Evolutionary conservation across 176 grass and related monocot species (phyloP).

Genomic region (Cenchrus fungigraminus): DNA sequence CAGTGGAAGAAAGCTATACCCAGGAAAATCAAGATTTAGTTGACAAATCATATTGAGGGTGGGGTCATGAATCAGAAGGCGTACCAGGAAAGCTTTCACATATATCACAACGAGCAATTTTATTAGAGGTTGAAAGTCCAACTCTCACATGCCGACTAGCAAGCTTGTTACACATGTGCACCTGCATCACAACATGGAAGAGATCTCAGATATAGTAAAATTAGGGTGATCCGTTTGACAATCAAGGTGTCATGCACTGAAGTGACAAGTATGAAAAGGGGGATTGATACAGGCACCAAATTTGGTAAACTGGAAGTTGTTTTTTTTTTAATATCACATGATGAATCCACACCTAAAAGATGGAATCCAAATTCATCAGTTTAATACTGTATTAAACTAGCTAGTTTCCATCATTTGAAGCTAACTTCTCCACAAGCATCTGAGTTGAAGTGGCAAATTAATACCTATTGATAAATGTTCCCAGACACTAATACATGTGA

Average conservation of each 20-base stretch:
- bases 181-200: conserved; percentile 56
- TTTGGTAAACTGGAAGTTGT: not conserved
- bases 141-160: conserved; percentile 98
- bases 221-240: conserved; percentile 9
- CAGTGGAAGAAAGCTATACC: conserved; percentile 97
- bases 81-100: conserved; percentile 95
- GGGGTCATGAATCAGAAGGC: not conserved
- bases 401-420: too few relatives aligned
- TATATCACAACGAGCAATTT: conserved; percentile 92
- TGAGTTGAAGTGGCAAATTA: too few relatives aligned
- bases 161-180: conserved; percentile 99
- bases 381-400: too few relatives aligned
- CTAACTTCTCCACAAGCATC: too few relatives aligned
- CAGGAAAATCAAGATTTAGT: conserved; percentile 2
- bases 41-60: not conserved
- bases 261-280: not conserved
- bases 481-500: too few relatives aligned
- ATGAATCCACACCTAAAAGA: too few relatives aligned
- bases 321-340: too few relatives aligned
- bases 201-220: not conserved
- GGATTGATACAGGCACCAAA: not conserved
- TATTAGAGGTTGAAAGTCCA: conserved; percentile 88
- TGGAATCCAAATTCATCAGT: too few relatives aligned
- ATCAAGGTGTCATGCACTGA: conserved; percentile 13
- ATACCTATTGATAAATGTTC: too few relatives aligned